These are phyloP conservation scores for Candida palmyrensis DNA, from an alignment of 805 yeast species.

Conservation along the genomic window DNA sequence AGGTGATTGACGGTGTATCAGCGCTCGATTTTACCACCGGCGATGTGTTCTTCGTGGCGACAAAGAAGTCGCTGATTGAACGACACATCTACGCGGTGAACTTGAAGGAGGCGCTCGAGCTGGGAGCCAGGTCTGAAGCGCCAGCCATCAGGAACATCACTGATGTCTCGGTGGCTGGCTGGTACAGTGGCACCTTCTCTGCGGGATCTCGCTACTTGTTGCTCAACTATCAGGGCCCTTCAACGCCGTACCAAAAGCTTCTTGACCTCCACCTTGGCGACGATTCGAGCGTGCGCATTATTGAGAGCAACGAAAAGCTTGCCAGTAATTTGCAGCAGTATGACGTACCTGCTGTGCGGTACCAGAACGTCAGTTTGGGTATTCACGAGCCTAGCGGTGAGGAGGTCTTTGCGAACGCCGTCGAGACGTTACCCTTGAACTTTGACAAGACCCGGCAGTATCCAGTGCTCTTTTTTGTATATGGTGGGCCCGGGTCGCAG, in stretches of 20 bases:
- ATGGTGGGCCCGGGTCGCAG: conserved; percentile 96
- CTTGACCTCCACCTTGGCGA: conserved; percentile 34
- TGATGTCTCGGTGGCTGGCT: conserved; percentile 45
- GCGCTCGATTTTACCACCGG: conserved; percentile 46
- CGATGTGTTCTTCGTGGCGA: conserved; percentile 59
- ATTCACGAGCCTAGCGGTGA: conserved; percentile 42
- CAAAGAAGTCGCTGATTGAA: conserved; percentile 74
- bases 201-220: conserved; percentile 71
- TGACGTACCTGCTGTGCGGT: conserved; percentile 52
- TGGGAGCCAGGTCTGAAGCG: conserved; percentile 29
- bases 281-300: conserved; percentile 30
- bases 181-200: conserved; percentile 70
- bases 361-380: conserved; percentile 51
- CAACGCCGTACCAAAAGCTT: conserved; percentile 72
- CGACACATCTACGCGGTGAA: conserved; percentile 75
- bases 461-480: conserved; percentile 84
- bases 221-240: conserved; percentile 73
- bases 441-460: conserved; percentile 62
- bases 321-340: conserved; percentile 33
- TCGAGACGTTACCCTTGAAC: conserved; percentile 72
- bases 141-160: conserved; percentile 44
- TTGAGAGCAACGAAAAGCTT: conserved; percentile 45
- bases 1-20: conserved; percentile 69
- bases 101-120: conserved; percentile 34
- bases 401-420: conserved; percentile 51